Base-by-base conservation (phyloP, 2,329 filamentous ascomycete genomes). In the Tolypocladium cylindrosporum region DNA sequence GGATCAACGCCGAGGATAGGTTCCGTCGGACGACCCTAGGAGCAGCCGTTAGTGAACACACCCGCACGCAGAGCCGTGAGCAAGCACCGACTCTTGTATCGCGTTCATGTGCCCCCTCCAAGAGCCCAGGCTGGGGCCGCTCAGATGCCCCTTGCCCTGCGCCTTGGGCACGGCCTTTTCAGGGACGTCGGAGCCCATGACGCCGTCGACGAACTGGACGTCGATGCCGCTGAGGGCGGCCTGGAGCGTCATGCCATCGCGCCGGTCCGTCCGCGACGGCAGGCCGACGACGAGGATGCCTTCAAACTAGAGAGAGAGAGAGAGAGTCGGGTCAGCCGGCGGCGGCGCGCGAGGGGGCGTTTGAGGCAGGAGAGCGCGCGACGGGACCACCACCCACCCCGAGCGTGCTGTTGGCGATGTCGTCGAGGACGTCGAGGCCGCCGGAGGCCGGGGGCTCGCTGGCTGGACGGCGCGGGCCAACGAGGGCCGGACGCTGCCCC, bases 281-380 rank as follows among this genome's bases (percentile, higher is more conserved):
- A 83, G 72, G 53, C 78, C 80, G 52, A 84, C 73, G 31, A 79
- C 77, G 60, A 82, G 74, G 19, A 83, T 77, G 56, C 78, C 73
- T 40, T 78, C 70, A 61, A 83, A 83, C 79, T 82, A 42, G 21
- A 24, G 13, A 40, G 16, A 21, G 50, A 42, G 13, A 40, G 16
- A 21, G 50, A 61, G 39, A n/a, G 54, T 31, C n/a, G 21, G n/a
- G 27, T 34, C n/a, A 50, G 27, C 14, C 13, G 3, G 36, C 36
- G 36, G 36, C 36, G 6, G 6, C 21, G 4, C 16, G 4, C 14
- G 50, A 11, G 19, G 41, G 21, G 43, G 24, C 24, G 24, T 27
- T 4, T 27, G 11, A 34, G 21, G 36, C 7, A 8, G 11, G 9
- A 55, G 27, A 34, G 14, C 19, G n/a, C 5, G n/a, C 10, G 14